Evolutionary conservation across 1,284 basidiomycete species (phyloP).

Genomic region (Rhodotorula glutinis): DNA sequence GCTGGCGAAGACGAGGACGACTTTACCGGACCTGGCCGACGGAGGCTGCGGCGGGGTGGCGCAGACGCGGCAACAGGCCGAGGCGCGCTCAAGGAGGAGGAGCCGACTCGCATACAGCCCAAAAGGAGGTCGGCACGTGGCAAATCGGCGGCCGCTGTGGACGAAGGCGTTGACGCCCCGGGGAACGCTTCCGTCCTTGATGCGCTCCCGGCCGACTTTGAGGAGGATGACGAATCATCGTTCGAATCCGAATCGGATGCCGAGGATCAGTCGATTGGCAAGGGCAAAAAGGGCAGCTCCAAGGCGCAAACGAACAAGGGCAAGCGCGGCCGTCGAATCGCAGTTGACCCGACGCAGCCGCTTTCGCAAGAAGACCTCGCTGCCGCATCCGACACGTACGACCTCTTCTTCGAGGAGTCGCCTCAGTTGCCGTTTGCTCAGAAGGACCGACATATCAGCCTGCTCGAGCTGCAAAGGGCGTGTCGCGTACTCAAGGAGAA

Average conservation of each 20-base stretch:
- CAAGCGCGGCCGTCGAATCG: too few relatives aligned
- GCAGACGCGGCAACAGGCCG: not conserved
- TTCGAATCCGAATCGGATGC: not conserved
- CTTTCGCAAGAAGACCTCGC: constrained; percentile 32
- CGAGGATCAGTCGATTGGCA: not conserved
- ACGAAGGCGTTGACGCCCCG: not conserved
- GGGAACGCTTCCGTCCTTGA: not conserved
- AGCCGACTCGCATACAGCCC: constrained; percentile 1
- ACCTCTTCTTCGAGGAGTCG: constrained; percentile 41
- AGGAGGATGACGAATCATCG: constrained; percentile 2
- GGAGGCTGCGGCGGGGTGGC: not conserved
- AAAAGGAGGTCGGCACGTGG: constrained; percentile 1
- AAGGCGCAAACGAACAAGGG: constrained; percentile 5
- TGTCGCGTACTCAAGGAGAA: constrained; percentile 40
- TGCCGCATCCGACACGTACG: constrained; percentile 40
- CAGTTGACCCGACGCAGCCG: not conserved
- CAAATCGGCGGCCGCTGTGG: not conserved
- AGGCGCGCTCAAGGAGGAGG: not conserved
- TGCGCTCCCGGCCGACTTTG: not conserved
- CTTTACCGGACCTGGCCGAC: not conserved
- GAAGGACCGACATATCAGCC: constrained; percentile 28
- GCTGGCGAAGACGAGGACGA: not conserved
- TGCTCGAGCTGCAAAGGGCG: constrained; percentile 40
- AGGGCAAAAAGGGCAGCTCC: constrained; percentile 3
- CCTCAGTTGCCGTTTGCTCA: constrained; percentile 9